Conservation (phyloP, 2,329 filamentous ascomycete species). For the Nigrograna mackinnonii region DNA sequence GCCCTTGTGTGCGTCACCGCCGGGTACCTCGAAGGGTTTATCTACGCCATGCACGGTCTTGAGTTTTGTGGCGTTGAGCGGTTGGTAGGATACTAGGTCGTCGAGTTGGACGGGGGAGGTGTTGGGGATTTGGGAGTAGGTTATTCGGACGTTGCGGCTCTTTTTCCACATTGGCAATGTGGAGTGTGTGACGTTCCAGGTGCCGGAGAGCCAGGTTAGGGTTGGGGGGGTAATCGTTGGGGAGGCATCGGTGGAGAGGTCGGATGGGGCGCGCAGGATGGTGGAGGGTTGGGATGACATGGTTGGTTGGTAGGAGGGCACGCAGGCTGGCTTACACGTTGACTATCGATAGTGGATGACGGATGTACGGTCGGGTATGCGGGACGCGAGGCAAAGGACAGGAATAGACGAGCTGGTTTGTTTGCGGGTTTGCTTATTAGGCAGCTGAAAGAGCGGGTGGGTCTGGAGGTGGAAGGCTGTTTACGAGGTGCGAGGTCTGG, state of each 20-base stretch:
- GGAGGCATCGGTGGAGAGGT: slow-evolving; percentile 15
- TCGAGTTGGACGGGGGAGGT: slow-evolving; percentile 54
- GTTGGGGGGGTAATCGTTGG: slow-evolving; percentile 38
- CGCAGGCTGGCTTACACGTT: too few species aligned
- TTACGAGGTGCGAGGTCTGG: too few species aligned
- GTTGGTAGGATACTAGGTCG: slow-evolving; percentile 74
- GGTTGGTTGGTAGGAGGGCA: neutral
- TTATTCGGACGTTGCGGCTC: slow-evolving; percentile 79
- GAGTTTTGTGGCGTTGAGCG: slow-evolving; percentile 52
- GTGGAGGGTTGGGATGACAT: slow-evolving; percentile 7
- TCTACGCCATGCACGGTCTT: slow-evolving; percentile 71
- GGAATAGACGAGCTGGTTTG: too few species aligned
- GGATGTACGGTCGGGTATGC: too few species aligned
- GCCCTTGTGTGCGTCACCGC: slow-evolving; percentile 14
- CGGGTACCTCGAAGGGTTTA: slow-evolving; percentile 43
- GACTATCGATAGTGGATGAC: too few species aligned
- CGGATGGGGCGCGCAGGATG: slow-evolving; percentile 31
- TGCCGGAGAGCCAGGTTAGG: slow-evolving; percentile 32
- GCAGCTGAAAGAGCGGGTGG: too few species aligned
- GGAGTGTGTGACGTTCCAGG: slow-evolving; percentile 43
- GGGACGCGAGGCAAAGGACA: too few species aligned
- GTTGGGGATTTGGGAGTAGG: slow-evolving; percentile 58
- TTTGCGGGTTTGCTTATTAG: too few species aligned
- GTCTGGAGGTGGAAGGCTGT: too few species aligned
- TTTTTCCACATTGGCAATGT: slow-evolving; percentile 71